Evolutionary conservation across 2,329 filamentous ascomycete species (phyloP).

Genomic region (Orbilia javanica): DNA sequence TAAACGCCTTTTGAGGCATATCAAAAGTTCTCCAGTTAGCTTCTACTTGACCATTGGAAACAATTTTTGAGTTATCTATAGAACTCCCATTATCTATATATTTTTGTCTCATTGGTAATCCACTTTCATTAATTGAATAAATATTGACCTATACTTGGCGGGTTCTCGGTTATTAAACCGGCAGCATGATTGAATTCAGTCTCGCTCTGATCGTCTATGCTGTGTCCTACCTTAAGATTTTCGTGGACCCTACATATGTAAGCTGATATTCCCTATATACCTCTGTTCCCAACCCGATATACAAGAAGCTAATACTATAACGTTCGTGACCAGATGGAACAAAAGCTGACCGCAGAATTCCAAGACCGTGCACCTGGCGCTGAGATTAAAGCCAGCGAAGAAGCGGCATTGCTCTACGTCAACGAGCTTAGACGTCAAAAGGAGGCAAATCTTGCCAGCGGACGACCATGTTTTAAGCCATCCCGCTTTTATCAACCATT

Average conservation of each 20-base stretch:
- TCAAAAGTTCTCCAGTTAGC: too few relatives aligned
- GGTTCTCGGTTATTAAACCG: too few relatives aligned
- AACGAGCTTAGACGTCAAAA: neutral
- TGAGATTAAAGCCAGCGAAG: neutral
- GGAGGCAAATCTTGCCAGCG: neutral
- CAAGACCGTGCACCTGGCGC: neutral
- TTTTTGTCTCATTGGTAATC: neutral
- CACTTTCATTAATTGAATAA: too few relatives aligned
- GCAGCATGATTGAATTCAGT: neutral
- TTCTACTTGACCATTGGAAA: neutral
- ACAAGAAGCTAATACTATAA: neutral
- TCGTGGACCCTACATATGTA: slow-evolving; percentile 4
- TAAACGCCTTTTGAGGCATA: too few relatives aligned
- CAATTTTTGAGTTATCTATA: neutral
- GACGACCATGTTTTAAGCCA: slow-evolving; percentile 8
- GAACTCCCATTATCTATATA: neutral
- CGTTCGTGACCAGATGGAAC: neutral
- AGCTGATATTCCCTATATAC: neutral
- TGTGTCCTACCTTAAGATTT: slow-evolving; percentile 4
- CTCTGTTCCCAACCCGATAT: neutral
- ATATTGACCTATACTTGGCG: too few relatives aligned
- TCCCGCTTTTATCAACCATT: slow-evolving; percentile 31
- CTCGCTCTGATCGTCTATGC: neutral
- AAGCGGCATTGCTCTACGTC: neutral
- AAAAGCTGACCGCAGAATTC: neutral